Evolutionary conservation across 257 asterid genomes (phyloP).

Genomic region (Agastache rugosa): DNA sequence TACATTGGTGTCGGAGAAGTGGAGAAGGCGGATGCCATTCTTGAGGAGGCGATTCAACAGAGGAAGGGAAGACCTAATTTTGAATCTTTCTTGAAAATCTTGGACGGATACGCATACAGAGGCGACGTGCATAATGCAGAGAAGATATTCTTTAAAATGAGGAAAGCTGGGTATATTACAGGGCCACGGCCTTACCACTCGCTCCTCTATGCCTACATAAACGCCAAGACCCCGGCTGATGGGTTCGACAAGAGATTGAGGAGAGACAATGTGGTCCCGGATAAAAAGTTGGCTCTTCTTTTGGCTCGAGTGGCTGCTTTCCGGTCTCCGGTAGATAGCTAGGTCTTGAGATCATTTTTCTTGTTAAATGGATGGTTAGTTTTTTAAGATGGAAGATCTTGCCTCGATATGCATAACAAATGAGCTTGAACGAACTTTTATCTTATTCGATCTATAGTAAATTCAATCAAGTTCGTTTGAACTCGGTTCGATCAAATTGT

Average conservation of each 20-base stretch:
- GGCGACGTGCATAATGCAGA: slow-evolving; percentile 81
- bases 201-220: slow-evolving; percentile 66
- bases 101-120: slow-evolving; percentile 68
- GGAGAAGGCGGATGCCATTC: slow-evolving; percentile 66
- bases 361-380: not conserved
- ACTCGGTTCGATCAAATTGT: not conserved
- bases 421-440: not conserved
- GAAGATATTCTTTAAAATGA: slow-evolving; percentile 64
- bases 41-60: slow-evolving; percentile 53
- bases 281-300: slow-evolving; percentile 41
- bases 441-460: not conserved
- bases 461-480: not conserved
- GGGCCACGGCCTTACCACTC: slow-evolving; percentile 46
- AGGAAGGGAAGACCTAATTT: slow-evolving; percentile 50
- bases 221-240: slow-evolving; percentile 66
- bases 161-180: slow-evolving; percentile 53
- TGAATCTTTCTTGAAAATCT: slow-evolving; percentile 49
- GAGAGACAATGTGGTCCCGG: slow-evolving; percentile 65
- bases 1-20: slow-evolving; percentile 73
- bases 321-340: not conserved
- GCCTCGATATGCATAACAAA: not conserved
- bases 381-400: not conserved
- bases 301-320: slow-evolving; percentile 48
- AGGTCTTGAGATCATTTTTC: not conserved
- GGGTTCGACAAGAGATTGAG: slow-evolving; percentile 72